phyloP scores from a whole-genome alignment of 805 yeast genomes.

The Lipomyces starkeyi region DNA sequence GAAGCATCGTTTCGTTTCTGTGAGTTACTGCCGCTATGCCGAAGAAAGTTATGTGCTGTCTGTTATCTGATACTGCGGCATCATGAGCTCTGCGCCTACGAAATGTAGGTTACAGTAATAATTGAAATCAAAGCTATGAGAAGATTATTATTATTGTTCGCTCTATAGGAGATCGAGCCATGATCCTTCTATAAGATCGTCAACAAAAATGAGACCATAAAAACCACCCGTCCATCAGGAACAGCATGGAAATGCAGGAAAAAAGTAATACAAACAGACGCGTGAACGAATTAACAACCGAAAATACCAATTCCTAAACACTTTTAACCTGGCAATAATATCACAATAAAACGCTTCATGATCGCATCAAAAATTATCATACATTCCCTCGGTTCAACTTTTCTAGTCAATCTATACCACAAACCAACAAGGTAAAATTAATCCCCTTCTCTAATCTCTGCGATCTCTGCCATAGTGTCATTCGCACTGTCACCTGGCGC shows the following conservation, averaged over 20 bases:
- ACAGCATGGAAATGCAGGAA: neutral
- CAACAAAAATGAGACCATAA: neutral
- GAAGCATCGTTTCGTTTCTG: neutral
- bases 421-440: neutral
- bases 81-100: neutral
- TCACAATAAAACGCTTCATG: neutral
- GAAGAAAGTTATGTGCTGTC: neutral
- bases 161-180: neutral
- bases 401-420: neutral
- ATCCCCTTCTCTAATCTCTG: neutral
- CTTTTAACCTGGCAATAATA: constrained; percentile 1
- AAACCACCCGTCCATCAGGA: neutral
- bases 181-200: neutral
- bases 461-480: neutral
- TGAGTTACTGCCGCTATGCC: neutral
- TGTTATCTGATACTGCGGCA: neutral
- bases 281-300: neutral
- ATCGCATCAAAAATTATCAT: neutral
- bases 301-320: constrained; percentile 1
- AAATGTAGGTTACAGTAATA: neutral
- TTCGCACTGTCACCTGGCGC: neutral
- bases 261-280: neutral
- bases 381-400: neutral
- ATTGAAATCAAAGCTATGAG: neutral
- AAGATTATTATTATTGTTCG: neutral